Evolutionary conservation across 805 yeast species (phyloP), one percentile per base, ranked within the genome.

Genomic region (Candida jianshihensis): DNA sequence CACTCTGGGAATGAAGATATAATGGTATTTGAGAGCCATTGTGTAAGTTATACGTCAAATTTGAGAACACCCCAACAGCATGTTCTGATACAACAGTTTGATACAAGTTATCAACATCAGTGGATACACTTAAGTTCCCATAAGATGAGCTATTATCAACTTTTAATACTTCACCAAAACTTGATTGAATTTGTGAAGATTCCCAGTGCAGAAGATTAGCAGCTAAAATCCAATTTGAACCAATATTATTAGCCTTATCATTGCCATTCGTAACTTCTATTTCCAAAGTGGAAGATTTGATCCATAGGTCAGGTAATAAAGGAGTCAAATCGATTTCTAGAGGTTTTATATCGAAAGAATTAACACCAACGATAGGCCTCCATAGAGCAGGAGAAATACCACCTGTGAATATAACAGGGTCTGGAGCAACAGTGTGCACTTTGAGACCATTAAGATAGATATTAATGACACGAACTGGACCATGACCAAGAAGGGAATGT

Each of bases 371-470:
- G 42, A 83, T 74, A 4, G 94, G 86, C 34, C 71, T 68, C 96
- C 96, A 87, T 32, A 86, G 60, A 4, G 80, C 68, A 1, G 96
- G 95, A 2, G 88, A 73, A 24, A 78, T 60, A 2, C 95, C 95
- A 6, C 95, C 95, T 1, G 95, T 77, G 60, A 69, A 87, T 13
- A 87, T 70, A 7, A 78, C 73, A 2, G 90, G 89, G 45, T 73
- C 75, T 3, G 95, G 94, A 19, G 77, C 63, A 20, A 71, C 71
- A 4, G 77, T 61, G 2, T 80, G 80, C 7, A 85, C 71, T 34
- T 81, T 68, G 19, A 65, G 47, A 21, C 73, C 85, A 45, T 78
- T 70, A 31, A 81, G 60, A 43, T 64, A 79, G 5, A 83, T 75
- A 46, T 80, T 75, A 13, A 84, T 64, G 19, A 76, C 63, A 38